Evolutionary conservation across 768 basidiomycete species (phyloP).

Genomic region (Lanmaoa rubissima): DNA sequence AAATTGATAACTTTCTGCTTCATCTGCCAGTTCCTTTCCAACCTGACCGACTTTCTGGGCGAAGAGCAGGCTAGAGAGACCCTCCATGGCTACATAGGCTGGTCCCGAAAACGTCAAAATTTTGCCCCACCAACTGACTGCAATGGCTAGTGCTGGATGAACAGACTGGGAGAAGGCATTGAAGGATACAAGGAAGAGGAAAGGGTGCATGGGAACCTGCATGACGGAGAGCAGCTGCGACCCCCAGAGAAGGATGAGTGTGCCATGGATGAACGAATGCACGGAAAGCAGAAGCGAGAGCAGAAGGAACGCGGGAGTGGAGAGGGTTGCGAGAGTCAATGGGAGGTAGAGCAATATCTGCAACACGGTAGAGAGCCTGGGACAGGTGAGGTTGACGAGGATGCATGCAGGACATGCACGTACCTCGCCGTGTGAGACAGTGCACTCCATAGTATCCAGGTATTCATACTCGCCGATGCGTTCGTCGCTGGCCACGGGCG

Average conservation of each 20-base stretch:
- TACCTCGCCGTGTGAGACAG: slow-evolving; percentile 64
- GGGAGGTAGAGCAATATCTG: slow-evolving; percentile 85
- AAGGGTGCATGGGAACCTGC: slow-evolving; percentile 85
- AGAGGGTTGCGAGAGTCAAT: slow-evolving; percentile 80
- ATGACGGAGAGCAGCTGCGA: slow-evolving; percentile 71
- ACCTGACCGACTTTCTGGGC: slow-evolving; percentile 79
- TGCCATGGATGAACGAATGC: slow-evolving; percentile 82
- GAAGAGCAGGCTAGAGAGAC: slow-evolving; percentile 79
- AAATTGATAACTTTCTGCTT: slow-evolving; percentile 76
- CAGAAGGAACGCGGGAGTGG: slow-evolving; percentile 74
- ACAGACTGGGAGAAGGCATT: slow-evolving; percentile 73
- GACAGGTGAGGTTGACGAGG: slow-evolving; percentile 4
- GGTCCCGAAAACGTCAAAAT: slow-evolving; percentile 71
- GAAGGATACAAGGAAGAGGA: slow-evolving; percentile 83
- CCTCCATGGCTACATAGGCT: slow-evolving; percentile 78
- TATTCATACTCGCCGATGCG: slow-evolving; percentile 36
- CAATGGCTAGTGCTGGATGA: slow-evolving; percentile 53
- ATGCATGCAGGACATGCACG: slow-evolving; percentile 6
- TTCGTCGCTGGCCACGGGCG: not conserved
- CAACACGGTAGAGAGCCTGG: slow-evolving; percentile 69
- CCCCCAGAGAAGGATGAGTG: slow-evolving; percentile 68
- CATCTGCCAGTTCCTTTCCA: slow-evolving; percentile 68
- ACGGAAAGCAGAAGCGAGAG: slow-evolving; percentile 74
- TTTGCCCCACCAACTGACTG: slow-evolving; percentile 71
- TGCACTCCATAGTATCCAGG: slow-evolving; percentile 67